Conservation (phyloP, 1,139 yeast species). For the Yamadazyma membranifaciens region DNA sequence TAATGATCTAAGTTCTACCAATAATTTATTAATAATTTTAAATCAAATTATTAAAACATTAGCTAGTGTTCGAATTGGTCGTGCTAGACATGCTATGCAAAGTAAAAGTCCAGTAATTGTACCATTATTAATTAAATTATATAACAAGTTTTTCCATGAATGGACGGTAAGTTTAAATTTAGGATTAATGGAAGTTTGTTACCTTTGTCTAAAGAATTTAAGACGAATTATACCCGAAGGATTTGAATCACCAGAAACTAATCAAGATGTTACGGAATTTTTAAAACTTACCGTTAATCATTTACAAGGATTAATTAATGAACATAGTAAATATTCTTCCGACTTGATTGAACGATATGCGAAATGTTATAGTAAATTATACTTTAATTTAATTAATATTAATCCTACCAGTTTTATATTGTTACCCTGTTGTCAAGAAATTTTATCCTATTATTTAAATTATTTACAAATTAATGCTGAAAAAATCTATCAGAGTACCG, state of each 20-base stretch:
- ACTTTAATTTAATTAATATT: constrained; percentile 49
- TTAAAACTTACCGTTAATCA: constrained; percentile 58
- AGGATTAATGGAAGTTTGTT: constrained; percentile 66
- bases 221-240: constrained; percentile 79
- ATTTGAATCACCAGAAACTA: constrained; percentile 63
- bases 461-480: constrained; percentile 64
- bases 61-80: constrained; percentile 77
- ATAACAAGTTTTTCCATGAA: constrained; percentile 54
- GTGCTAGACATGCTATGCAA: constrained; percentile 77
- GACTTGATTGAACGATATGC: constrained; percentile 70
- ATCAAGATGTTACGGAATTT: constrained; percentile 58
- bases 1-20: constrained; percentile 50
- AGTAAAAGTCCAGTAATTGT: constrained; percentile 63
- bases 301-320: constrained; percentile 52
- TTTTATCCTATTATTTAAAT: constrained; percentile 57
- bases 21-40: constrained; percentile 62
- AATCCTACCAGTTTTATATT: constrained; percentile 75
- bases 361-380: constrained; percentile 74
- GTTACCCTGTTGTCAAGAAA: constrained; percentile 60
- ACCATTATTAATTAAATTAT: constrained; percentile 58
- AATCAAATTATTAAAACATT: constrained; percentile 77
- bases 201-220: constrained; percentile 69
- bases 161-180: constrained; percentile 55
- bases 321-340: constrained; percentile 53
- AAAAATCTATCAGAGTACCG: constrained; percentile 50